Evolutionary conservation across 192 early-diverging fungal species (phyloP), one percentile per base, ranked within the genome.

Genomic region (Backusella tarrabulga): DNA sequence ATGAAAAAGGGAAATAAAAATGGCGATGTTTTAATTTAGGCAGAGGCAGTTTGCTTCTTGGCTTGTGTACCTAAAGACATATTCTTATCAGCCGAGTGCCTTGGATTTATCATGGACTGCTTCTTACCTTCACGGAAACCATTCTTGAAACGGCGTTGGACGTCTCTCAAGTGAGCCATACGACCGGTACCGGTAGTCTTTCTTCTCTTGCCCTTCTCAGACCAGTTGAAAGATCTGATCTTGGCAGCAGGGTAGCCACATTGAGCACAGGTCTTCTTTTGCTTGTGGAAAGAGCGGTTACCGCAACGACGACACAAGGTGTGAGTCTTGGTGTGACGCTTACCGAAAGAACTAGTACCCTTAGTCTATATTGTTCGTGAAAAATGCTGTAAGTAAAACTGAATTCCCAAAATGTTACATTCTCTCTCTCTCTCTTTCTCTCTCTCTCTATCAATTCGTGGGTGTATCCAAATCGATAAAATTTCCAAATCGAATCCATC

Each of bases 291-390:
- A 66, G 97, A 92, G 77, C 97, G 93, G 78, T 91, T 91, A 72
- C 98, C 98, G 88, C 98, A 99, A 83, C 98, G 93, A 80, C 91
- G 88, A 95, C 98, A 99, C 81, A 98, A 91, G 78, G 93, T 94
- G 97, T 99, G 98, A 79, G 98, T 93, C 94, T 99, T 99, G 89
- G 93, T 96, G 94, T 99, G 97, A 86, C 96, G 95, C 90, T 97
- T 98, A 97, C 98, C 98, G 89, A 98, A 98, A 83, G 94, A 92
- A 81, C 93, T 91, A 82, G 97, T 99, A 95, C 97, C 97, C 92
- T 98, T 99, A 85, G 95, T 95, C 97, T 95, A 76, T 63, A 35
- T 36, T n/a, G 54, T 23, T 19, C 3, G 35, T 11, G 17, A 32
- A 72, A 32, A 46, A 19, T 50, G 46, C 17, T 19, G 41, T 34